A percentile compares a stretch with the other conserved stretches of the same genome.
These are phyloP conservation scores for Nakataea oryzae DNA, from an alignment of 2,329 filamentous ascomycete species.

Conservation along the genomic window DNA sequence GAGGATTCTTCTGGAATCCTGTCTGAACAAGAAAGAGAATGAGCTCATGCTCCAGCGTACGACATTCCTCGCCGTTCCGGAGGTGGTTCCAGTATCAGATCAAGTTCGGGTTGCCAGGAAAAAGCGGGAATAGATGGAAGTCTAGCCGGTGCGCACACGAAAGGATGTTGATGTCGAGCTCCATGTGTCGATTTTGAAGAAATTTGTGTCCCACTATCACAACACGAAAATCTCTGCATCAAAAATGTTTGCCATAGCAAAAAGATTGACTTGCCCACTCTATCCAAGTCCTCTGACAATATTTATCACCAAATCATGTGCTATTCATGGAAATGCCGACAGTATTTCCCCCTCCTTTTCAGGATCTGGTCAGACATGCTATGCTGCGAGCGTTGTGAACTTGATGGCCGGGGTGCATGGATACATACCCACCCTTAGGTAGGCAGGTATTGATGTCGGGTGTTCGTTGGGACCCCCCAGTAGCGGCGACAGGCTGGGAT, in stretches of 20 bases:
- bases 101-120: neutral
- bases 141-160: neutral
- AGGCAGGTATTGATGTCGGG: too few species aligned
- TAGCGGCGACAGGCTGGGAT: too few species aligned
- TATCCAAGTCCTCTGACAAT: neutral
- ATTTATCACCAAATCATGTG: neutral
- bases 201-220: too few species aligned
- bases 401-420: neutral
- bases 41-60: conserved; percentile 66
- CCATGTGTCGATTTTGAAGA: neutral
- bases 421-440: too few species aligned
- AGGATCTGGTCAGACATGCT: neutral
- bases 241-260: too few species aligned
- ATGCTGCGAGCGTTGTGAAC: too few species aligned
- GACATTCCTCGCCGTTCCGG: conserved; percentile 30
- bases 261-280: too few species aligned
- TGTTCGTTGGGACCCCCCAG: neutral
- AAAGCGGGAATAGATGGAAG: neutral
- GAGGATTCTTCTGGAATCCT: conserved; percentile 73
- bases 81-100: conserved; percentile 24
- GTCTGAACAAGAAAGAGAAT: conserved; percentile 61
- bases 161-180: neutral
- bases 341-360: neutral
- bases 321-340: neutral
- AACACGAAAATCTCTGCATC: too few species aligned